These are phyloP conservation scores for Lasiodiplodia citricola DNA, from an alignment of 2,329 filamentous ascomycete species.

Conservation along the genomic window DNA sequence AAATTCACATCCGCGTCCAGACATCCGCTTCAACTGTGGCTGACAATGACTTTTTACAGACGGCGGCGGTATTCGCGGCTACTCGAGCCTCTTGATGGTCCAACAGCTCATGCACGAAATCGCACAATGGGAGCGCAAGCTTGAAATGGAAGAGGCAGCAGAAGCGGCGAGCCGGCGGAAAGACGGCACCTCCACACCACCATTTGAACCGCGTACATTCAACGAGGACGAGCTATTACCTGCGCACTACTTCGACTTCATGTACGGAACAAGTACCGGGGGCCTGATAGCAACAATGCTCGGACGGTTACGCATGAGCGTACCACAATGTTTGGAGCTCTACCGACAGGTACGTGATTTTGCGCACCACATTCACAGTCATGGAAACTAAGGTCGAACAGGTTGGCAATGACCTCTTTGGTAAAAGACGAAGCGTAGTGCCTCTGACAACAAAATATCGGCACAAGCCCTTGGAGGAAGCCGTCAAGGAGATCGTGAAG, in stretches of 20 bases:
- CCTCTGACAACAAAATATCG: constrained; percentile 57
- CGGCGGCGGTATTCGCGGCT: constrained; percentile 58
- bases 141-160: constrained; percentile 51
- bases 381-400: not conserved
- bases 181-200: constrained; percentile 12
- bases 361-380: not conserved
- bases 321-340: constrained; percentile 53
- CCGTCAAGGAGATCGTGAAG: constrained; percentile 52
- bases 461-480: constrained; percentile 54
- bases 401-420: constrained; percentile 56
- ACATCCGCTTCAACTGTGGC: not conserved
- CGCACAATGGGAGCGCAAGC: constrained; percentile 48
- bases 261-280: constrained; percentile 59
- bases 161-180: constrained; percentile 34
- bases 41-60: constrained; percentile 35
- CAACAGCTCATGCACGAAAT: constrained; percentile 56
- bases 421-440: constrained; percentile 49
- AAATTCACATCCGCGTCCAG: not conserved
- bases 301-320: constrained; percentile 55
- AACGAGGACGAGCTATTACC: constrained; percentile 52
- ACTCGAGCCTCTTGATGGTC: constrained; percentile 56
- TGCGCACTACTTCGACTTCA: constrained; percentile 60
- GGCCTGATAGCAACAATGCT: constrained; percentile 59
- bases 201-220: constrained; percentile 33
- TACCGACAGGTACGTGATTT: constrained; percentile 41